Conservation (phyloP, 257 asterid species). For the Cynanchum wilfordii region DNA sequence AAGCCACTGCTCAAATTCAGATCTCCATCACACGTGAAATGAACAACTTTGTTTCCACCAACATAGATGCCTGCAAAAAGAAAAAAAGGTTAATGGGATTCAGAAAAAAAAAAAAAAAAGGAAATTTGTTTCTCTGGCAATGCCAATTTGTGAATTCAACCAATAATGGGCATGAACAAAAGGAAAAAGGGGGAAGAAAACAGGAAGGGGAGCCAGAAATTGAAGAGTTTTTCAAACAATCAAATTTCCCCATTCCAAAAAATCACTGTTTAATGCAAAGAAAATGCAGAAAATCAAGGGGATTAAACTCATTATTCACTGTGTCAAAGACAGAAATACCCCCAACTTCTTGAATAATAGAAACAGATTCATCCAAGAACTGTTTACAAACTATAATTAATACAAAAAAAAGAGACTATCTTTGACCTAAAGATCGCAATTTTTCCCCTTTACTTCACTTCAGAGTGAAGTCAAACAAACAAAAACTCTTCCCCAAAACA, state of each 20-base stretch:
- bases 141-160: no score
- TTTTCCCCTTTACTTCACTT: not conserved
- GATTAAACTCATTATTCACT: not conserved
- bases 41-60: conserved; percentile 34
- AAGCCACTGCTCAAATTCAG: not conserved
- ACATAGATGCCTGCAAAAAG: conserved; percentile 30
- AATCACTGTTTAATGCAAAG: not conserved
- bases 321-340: not conserved
- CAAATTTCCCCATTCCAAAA: not conserved
- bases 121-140: no score
- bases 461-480: not conserved
- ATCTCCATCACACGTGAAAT: conserved; percentile 23
- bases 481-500: not conserved
- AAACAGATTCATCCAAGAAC: not conserved
- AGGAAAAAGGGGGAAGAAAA: no score
- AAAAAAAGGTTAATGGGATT: conserved; percentile 1
- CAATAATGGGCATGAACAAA: not conserved
- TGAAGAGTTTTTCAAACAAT: no score
- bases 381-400: not conserved
- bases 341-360: not conserved
- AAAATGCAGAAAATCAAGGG: no score
- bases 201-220: no score
- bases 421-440: not conserved
- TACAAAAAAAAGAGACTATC: not conserved
- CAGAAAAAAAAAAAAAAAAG: no score